Evolutionary conservation across 345 rosid species (phyloP).

Genomic region (Anastatica hierochuntica): DNA sequence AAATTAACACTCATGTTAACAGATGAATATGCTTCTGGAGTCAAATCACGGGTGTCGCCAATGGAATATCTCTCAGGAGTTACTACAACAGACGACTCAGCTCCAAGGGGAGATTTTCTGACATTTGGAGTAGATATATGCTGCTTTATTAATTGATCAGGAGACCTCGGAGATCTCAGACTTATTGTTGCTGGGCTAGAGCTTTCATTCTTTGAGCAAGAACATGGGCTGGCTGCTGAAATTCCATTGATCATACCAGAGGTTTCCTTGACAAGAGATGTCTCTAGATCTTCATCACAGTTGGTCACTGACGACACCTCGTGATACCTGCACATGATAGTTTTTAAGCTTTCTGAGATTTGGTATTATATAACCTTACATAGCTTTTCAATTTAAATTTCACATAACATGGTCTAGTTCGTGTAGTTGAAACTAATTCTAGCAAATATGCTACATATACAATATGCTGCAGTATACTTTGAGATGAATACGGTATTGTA

Average conservation of each 20-base stretch:
- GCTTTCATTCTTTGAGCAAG: slow-evolving; percentile 38
- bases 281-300: slow-evolving; percentile 43
- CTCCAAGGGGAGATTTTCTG: slow-evolving; percentile 22
- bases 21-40: slow-evolving; percentile 43
- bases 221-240: slow-evolving; percentile 37
- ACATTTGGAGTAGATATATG: slow-evolving; percentile 30
- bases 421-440: slow-evolving; percentile 8
- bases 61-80: slow-evolving; percentile 40
- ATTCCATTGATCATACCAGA: slow-evolving; percentile 26
- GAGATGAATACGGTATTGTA: not conserved
- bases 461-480: not conserved
- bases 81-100: slow-evolving; percentile 24
- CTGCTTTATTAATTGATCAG: slow-evolving; percentile 34
- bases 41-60: slow-evolving; percentile 23
- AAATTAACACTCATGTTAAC: slow-evolving; percentile 57
- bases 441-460: not conserved
- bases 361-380: not conserved
- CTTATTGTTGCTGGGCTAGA: slow-evolving; percentile 35
- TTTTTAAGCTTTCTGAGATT: not conserved
- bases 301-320: slow-evolving; percentile 29
- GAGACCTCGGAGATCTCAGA: slow-evolving; percentile 37
- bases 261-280: slow-evolving; percentile 47
- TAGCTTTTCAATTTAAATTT: not conserved
- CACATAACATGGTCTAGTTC: slow-evolving; percentile 4
- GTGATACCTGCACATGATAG: slow-evolving; percentile 39